phyloP scores from a whole-genome alignment of 2,329 filamentous ascomycete genomes.

The Metarhizium humberi region DNA sequence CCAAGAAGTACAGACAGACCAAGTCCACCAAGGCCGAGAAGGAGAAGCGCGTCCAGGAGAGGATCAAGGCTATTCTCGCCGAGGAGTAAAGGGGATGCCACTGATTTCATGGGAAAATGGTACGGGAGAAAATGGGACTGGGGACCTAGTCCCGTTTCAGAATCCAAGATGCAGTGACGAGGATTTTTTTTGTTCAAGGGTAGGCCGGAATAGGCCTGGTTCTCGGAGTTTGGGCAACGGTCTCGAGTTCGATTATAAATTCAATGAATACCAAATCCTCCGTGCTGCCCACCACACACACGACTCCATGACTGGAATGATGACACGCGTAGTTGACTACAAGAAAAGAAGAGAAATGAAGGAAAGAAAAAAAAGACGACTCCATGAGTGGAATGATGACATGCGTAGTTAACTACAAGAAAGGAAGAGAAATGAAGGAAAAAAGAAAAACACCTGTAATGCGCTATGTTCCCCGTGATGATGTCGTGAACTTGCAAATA shows the following conservation, averaged over 20 bases:
- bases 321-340: background rate
- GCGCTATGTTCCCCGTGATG: too few species aligned
- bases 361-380: too few species aligned
- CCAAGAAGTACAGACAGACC: constrained; percentile 71
- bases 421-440: background rate
- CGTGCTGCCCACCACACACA: background rate
- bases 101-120: background rate
- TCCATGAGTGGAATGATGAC: background rate
- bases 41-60: constrained; percentile 74
- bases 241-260: constrained; percentile 23
- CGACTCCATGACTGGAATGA: background rate
- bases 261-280: constrained; percentile 27
- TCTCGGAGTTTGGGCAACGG: constrained; percentile 28
- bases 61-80: constrained; percentile 73
- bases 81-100: constrained; percentile 28
- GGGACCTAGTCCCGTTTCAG: background rate
- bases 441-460: too few species aligned
- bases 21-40: constrained; percentile 83
- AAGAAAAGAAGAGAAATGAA: background rate
- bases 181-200: background rate
- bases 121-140: background rate
- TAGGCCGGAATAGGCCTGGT: constrained; percentile 17
- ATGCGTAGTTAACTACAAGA: background rate
- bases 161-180: too few species aligned
- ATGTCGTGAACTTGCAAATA: too few species aligned